phyloP scores from a whole-genome alignment of 164 flowering plant genomes.

The Vitis rotundifolia region DNA sequence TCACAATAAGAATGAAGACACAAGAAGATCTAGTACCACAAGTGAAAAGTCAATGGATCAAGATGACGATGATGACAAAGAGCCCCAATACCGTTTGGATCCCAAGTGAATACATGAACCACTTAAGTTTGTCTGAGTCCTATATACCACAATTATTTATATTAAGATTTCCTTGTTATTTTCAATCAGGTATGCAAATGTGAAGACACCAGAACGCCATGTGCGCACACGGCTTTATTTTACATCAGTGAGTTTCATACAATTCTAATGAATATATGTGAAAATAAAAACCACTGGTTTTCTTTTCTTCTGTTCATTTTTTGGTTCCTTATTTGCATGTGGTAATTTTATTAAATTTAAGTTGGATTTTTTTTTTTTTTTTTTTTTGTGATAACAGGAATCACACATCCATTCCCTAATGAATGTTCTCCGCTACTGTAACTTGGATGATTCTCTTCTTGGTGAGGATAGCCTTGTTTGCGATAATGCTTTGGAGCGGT shows the following conservation, averaged over 20 bases:
- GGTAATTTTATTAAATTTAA: background rate
- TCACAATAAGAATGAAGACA: conserved; percentile 52
- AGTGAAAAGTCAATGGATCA: conserved; percentile 82
- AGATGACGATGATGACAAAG: conserved; percentile 97
- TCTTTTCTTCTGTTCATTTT: background rate
- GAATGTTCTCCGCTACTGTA: conserved; percentile 99
- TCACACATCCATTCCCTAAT: conserved; percentile 97
- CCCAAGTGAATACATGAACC: conserved; percentile 59
- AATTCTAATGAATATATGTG: background rate
- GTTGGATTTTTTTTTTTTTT: background rate
- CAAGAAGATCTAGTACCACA: conserved; percentile 54
- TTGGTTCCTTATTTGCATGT: background rate
- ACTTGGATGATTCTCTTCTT: conserved; percentile 93
- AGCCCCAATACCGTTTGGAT: conserved; percentile 91
- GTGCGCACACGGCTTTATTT: conserved; percentile 97
- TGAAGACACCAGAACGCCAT: conserved; percentile 94
- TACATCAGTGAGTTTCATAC: conserved; percentile 77
- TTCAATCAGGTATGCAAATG: conserved; percentile 87
- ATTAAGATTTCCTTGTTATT: conserved; percentile 4
- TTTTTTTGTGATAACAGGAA: conserved; percentile 55
- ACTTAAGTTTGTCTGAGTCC: conserved; percentile 5
- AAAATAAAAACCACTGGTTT: too few relatives aligned
- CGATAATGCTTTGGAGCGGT: conserved; percentile 76
- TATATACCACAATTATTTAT: background rate
- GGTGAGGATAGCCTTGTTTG: conserved; percentile 90